Evolutionary conservation across 176 grass and related monocot species (phyloP), one percentile per base, ranked within the genome.

Genomic region (Oryza officinalis): DNA sequence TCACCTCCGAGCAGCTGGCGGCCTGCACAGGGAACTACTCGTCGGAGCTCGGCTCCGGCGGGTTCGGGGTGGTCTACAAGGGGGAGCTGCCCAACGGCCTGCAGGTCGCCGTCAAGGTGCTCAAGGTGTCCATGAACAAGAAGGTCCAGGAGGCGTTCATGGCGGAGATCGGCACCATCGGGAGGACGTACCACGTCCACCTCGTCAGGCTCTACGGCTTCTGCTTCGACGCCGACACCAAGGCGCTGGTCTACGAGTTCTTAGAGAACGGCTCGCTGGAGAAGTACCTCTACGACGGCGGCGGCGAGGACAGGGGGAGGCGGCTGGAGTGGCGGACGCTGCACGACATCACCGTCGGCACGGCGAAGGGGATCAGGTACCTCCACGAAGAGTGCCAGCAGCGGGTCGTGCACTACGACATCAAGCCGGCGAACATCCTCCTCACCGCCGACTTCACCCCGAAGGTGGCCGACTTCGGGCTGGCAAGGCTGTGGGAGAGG

Each of bases 171-270:
- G 87, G 87, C 26, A 91, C 91, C 2, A 83, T 92, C 5, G 94
- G 94, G 1, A 70, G 91, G 23, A 97, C 94, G 1, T 90, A 97
- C 75, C 94, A 94, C 35, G 79, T 94, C 6, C 85, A 97, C 77
- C 87, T 97, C 22, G 94, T 97, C 68, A 83, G 85, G 23, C 89
- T 97, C 28, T 94, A 91, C 41, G 94, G 94, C 8, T 97, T 97
- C 80, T 97, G 91, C 89, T 97, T 97, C 65, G 91, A 92, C 32
- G 41, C 8, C 1, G 63, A 69, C n/a, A 80, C 74, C 3, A 97
- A 92, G 65, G 91, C 91, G 11, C 81, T 97, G 2, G 90, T 94
- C 10, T 97, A 94, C 40, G 94, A 97, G 82, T 97, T 81, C 84
- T 13, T 97, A 69, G 91, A 90, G 80, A 94, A 97, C 2, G 87